A percentile compares a stretch with the other conserved stretches of the same genome.
Evolutionary conservation across 257 asterid species (phyloP).

Genomic region (Prunella vulgaris): DNA sequence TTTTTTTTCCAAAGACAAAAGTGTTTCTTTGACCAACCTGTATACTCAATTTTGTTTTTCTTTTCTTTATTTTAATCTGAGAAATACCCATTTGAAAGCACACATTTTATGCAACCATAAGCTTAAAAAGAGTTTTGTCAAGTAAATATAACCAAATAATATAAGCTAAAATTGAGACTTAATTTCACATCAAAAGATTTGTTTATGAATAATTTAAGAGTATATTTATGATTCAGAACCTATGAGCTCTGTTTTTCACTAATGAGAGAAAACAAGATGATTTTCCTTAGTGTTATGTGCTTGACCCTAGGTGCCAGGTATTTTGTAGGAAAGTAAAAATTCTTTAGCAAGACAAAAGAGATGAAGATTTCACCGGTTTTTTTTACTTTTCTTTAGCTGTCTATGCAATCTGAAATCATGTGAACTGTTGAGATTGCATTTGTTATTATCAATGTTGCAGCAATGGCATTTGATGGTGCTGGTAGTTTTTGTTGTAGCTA

Average conservation of each 20-base stretch:
- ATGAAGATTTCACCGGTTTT: not conserved
- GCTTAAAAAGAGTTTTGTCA: not conserved
- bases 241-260: not conserved
- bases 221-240: not conserved
- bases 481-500: not conserved
- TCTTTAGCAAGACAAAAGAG: not conserved
- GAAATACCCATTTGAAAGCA: not conserved
- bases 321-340: not conserved
- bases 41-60: not conserved
- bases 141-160: not conserved
- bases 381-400: not conserved
- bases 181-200: not conserved
- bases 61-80: not conserved
- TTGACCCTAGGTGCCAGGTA: not conserved
- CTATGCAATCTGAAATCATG: not conserved
- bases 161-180: not conserved
- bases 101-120: not conserved
- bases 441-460: not conserved
- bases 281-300: not conserved
- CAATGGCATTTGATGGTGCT: not conserved
- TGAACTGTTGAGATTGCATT: conserved; percentile 1
- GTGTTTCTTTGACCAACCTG: not conserved
- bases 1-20: too few species aligned
- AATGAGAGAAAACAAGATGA: not conserved
- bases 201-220: not conserved